Base-by-base conservation (phyloP, 495 filamentous ascomycete species). In the Daldinia childiae region DNA sequence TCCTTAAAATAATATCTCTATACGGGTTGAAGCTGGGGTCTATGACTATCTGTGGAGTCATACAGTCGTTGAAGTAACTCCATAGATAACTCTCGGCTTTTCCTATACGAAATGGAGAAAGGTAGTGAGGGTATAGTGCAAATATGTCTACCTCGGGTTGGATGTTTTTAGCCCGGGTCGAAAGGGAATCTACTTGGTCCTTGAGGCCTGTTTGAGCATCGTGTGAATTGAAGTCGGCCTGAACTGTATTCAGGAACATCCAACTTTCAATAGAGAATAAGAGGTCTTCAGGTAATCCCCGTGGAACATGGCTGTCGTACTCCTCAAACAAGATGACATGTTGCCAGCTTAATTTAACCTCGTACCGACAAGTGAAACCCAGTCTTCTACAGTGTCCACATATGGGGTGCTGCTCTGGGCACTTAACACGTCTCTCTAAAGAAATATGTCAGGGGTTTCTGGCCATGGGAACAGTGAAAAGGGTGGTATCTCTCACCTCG, bases 381-480 rank as follows among this genome's bases (percentile, higher is more conserved):
- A 73, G 36, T 11, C 70, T 55, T 65, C 43, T 34, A 19, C 70
- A 73, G 54, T 68, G 64, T 4, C 65, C 26, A 43, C 64, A 73
- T 51, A 65, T 57, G 0, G 70, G 70, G 11, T 56, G 64, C 19
- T 73, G 60, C 50, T 73, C 70, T 17, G 65, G 65, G 32, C 64
- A 73, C 64, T 73, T 73, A 27, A 73, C 70, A 11, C 70, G 64
- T n/a, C 70, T 48, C 27, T 73, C 65, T 68, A 19, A 32, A 17
- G 41, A 19, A 6, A 48, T 6, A 30, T 34, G 48, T 72, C 27
- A 72, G 52, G 34, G 32, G 32, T 27, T 30, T 24, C 24, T 17
- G 12, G 6, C 15, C 34, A 15, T 12, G 36, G 34, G 51, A 52
- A 38, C 30, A 21, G 27, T 14, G 15, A 48, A 43, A 26, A 55